phyloP scores from a whole-genome alignment of 2,329 filamentous ascomycete species.

The Penicillium decumbens region DNA sequence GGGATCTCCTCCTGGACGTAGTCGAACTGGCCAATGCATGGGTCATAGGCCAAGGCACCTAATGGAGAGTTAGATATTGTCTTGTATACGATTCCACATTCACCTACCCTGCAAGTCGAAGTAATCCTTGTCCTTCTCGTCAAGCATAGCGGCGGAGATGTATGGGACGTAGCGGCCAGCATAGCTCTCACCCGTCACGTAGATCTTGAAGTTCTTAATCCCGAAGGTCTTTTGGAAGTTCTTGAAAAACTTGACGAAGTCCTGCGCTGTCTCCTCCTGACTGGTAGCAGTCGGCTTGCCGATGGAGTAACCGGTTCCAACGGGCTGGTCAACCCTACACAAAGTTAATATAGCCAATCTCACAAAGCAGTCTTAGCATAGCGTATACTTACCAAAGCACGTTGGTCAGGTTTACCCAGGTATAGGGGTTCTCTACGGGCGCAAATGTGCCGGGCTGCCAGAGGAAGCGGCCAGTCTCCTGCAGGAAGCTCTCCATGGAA shows the following conservation, averaged over 20 bases:
- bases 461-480: conserved; percentile 70
- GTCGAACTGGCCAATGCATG: conserved; percentile 48
- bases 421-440: conserved; percentile 63
- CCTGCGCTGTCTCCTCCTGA: conserved; percentile 62
- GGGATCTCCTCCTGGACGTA: conserved; percentile 34
- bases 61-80: conserved; percentile 1
- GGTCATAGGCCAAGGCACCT: conserved; percentile 66
- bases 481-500: conserved; percentile 64
- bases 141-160: conserved; percentile 69
- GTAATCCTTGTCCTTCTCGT: conserved; percentile 62
- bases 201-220: conserved; percentile 65
- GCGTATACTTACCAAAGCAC: conserved; percentile 62
- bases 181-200: conserved; percentile 69
- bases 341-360: neutral
- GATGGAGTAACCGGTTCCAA: conserved; percentile 63
- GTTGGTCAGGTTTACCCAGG: conserved; percentile 73
- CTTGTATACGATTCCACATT: too few species aligned
- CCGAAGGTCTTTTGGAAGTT: conserved; percentile 69
- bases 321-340: conserved; percentile 35
- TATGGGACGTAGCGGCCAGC: conserved; percentile 68
- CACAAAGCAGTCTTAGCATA: neutral
- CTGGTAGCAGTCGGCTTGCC: conserved; percentile 61
- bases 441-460: conserved; percentile 67
- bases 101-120: conserved; percentile 59
- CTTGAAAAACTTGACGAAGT: conserved; percentile 75